phyloP scores from a whole-genome alignment of 768 basidiomycete genomes.

The Hypsizygus marmoreus region DNA sequence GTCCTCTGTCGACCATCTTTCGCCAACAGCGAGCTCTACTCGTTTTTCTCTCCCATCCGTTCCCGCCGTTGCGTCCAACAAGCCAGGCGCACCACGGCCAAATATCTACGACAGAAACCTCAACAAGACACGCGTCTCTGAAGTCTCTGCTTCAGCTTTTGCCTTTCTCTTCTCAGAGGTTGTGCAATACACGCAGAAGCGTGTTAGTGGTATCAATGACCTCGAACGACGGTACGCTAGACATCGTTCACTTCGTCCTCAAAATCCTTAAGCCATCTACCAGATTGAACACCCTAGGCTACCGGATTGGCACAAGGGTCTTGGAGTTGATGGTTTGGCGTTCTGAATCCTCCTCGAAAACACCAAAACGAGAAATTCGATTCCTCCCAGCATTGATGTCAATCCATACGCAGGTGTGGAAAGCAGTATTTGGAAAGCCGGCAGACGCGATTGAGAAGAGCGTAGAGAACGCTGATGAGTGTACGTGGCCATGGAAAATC shows the following conservation, averaged over 20 bases:
- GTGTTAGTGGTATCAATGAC: slow-evolving; percentile 93
- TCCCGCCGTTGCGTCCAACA: slow-evolving; percentile 42
- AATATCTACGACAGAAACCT: slow-evolving; percentile 89
- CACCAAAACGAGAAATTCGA: slow-evolving; percentile 91
- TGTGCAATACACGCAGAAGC: slow-evolving; percentile 94
- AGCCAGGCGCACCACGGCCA: slow-evolving; percentile 50
- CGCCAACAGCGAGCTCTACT: slow-evolving; percentile 61
- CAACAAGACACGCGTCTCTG: slow-evolving; percentile 82
- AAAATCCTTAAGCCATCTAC: slow-evolving; percentile 3
- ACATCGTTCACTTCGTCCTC: background rate
- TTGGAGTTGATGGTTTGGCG: slow-evolving; percentile 87
- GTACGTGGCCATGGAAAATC: slow-evolving; percentile 45
- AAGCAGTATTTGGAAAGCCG: slow-evolving; percentile 88
- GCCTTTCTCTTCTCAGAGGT: slow-evolving; percentile 92
- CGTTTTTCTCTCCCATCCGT: slow-evolving; percentile 71
- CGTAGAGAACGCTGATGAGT: slow-evolving; percentile 96
- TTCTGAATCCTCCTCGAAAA: slow-evolving; percentile 73
- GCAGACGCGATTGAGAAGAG: slow-evolving; percentile 97
- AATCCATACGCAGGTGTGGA: slow-evolving; percentile 95
- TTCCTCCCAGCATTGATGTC: slow-evolving; percentile 91
- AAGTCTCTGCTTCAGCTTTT: slow-evolving; percentile 84
- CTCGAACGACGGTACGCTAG: slow-evolving; percentile 80
- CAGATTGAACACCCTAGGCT: slow-evolving; percentile 91
- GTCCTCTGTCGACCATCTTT: slow-evolving; percentile 50
- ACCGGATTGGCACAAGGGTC: slow-evolving; percentile 86